Evolutionary conservation across 2,329 filamentous ascomycete species (phyloP).

Genomic region (Curvularia lunata): DNA sequence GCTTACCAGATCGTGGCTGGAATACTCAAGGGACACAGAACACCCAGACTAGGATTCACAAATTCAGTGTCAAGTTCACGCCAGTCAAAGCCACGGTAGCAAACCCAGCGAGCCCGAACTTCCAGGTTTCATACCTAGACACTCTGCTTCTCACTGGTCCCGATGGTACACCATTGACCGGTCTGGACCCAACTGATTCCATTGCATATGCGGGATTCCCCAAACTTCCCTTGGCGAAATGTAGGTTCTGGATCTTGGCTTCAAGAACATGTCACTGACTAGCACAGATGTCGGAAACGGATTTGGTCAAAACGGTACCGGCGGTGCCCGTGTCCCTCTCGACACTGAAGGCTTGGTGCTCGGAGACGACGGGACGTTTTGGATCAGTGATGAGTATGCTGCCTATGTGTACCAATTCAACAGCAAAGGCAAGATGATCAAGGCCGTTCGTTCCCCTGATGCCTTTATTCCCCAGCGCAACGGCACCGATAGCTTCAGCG

Average conservation of each 20-base stretch:
- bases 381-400: slow-evolving; percentile 68
- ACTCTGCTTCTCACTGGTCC: slow-evolving; percentile 70
- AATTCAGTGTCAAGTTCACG: slow-evolving; percentile 67
- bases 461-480: slow-evolving; percentile 71
- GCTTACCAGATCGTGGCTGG: slow-evolving; percentile 73
- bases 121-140: slow-evolving; percentile 67
- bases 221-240: slow-evolving; percentile 67
- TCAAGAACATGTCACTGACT: background rate
- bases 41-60: slow-evolving; percentile 71
- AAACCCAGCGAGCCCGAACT: slow-evolving; percentile 64
- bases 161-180: slow-evolving; percentile 64
- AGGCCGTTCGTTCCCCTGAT: slow-evolving; percentile 68
- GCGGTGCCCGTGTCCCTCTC: slow-evolving; percentile 65
- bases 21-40: slow-evolving; percentile 74
- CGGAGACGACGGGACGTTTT: slow-evolving; percentile 66
- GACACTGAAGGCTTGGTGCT: slow-evolving; percentile 73
- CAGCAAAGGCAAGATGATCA: slow-evolving; percentile 62
- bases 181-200: slow-evolving; percentile 22
- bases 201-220: slow-evolving; percentile 65
- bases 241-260: slow-evolving; percentile 14
- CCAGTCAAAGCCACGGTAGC: slow-evolving; percentile 60
- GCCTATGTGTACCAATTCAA: slow-evolving; percentile 73
- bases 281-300: slow-evolving; percentile 64
- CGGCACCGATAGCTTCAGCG: slow-evolving; percentile 65
- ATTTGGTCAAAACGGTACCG: slow-evolving; percentile 66